Percentiles rank a stretch among this genome's conserved stretches.
Evolutionary conservation across 441 rosid species (phyloP).

Genomic region (Syzygium syzygioides): DNA sequence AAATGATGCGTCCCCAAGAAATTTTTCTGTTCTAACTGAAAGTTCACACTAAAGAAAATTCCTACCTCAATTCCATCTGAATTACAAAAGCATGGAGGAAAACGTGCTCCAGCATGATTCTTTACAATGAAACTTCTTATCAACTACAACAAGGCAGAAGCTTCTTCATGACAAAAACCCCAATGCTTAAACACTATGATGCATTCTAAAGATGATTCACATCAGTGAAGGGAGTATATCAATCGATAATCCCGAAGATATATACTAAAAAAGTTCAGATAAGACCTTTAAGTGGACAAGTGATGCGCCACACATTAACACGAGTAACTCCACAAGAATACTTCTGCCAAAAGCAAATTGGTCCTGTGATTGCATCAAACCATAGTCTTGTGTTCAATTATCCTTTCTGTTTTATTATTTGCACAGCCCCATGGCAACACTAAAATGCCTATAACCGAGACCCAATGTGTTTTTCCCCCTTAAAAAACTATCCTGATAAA

Average conservation of each 20-base stretch:
- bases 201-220: not conserved
- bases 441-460: not conserved
- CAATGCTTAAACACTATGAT: not conserved
- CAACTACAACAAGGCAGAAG: not conserved
- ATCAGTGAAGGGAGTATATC: not conserved
- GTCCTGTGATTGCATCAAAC: not conserved
- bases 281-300: not conserved
- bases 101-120: not conserved
- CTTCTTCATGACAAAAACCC: not conserved
- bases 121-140: not conserved
- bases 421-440: not conserved
- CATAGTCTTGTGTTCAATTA: not conserved
- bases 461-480: not conserved
- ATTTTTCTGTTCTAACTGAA: not conserved
- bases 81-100: not conserved
- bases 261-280: not conserved
- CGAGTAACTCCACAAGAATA: not conserved
- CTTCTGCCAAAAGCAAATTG: not conserved
- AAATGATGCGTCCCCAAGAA: not conserved
- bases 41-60: not conserved
- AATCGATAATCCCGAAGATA: not conserved
- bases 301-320: not conserved
- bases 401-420: not conserved
- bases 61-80: not conserved
- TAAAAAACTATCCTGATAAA: not conserved